Base-by-base conservation (phyloP, 2,329 filamentous ascomycete genomes). In the Cercospora zeina region DNA sequence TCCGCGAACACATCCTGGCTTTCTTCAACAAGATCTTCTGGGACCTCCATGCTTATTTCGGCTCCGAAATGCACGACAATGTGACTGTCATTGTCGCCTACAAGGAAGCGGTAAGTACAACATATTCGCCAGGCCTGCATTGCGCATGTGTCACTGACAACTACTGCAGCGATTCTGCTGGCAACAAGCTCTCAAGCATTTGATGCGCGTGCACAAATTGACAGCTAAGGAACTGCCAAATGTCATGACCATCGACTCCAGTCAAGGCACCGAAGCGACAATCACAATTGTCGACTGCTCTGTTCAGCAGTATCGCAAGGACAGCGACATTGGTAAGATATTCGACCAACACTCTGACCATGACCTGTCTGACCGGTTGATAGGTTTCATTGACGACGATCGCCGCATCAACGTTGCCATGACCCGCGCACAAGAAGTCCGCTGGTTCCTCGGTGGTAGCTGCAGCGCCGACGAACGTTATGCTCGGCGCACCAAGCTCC, bases 21-120 rank as follows among this genome's bases (percentile, higher is more conserved):
- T 67, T 69, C 61, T 69, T 67, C 59, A 56, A 65, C 39, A 42
- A 60, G 16, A 63, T 68, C 33, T 65, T 63, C 34, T 64, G 62
- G 30, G 42, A 36, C 3, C 45, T 68, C 21, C 53, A 60, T 6
- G 49, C 49, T 6, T 64, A 65, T 59, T 68, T 63, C 27, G 24
- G 33, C 4, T 16, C 34, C 2, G 55, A 45, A 11, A 54, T 51
- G 21, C 34, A 63, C 16, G 59, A 63, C 13, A 55, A 68, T 11
- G 62, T 67, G 16, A 61, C 66, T 37, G 47, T 68, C 37, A 65
- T 68, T 30, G 55, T 55, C 13, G 66, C 65, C 31, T 68, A 68
- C 53, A 60, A 56, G 42, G 55, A 61, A n/a, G 65, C 65, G 9
- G 55, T 58, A 16, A 27, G 59, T 62, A 57, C 24, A 31, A 6